phyloP scores from a whole-genome alignment of 2,329 filamentous ascomycete genomes.

The Neofusicoccum kwambonambiense region DNA sequence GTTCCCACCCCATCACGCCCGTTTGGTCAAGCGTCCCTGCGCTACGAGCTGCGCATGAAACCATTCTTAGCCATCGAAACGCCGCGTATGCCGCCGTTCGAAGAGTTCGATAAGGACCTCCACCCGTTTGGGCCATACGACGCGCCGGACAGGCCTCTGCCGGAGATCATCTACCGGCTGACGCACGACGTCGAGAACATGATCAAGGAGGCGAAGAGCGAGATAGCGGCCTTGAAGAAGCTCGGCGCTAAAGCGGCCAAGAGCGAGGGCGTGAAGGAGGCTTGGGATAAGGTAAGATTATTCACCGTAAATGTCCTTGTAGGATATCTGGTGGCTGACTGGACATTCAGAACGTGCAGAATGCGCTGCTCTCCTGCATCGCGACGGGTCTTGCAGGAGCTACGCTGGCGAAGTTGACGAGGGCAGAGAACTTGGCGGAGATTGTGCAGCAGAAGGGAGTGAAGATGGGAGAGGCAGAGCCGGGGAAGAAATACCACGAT shows the following conservation, averaged over 20 bases:
- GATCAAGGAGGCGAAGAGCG: constrained; percentile 35
- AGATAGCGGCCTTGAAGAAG: constrained; percentile 38
- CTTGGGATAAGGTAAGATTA: constrained; percentile 36
- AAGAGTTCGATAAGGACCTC: constrained; percentile 53
- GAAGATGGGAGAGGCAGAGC: constrained; percentile 24
- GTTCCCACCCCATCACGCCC: constrained; percentile 56
- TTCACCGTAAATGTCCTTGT: background rate
- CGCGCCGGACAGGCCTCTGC: background rate
- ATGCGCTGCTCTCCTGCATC: constrained; percentile 26
- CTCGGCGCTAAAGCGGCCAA: constrained; percentile 32
- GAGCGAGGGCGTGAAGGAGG: constrained; percentile 36
- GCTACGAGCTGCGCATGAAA: constrained; percentile 84
- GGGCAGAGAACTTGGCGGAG: constrained; percentile 15
- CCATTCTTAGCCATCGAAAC: constrained; percentile 70
- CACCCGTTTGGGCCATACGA: constrained; percentile 33
- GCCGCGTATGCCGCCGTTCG: constrained; percentile 65
- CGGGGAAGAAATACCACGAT: constrained; percentile 42
- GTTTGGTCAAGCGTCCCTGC: constrained; percentile 66
- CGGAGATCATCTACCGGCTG: background rate
- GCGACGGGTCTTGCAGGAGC: constrained; percentile 32
- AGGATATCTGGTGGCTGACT: background rate
- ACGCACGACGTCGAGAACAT: constrained; percentile 10
- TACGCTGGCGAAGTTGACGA: constrained; percentile 23
- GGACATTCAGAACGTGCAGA: constrained; percentile 4
- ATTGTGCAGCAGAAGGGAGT: background rate